Conservation (phyloP, 2,329 filamentous ascomycete species). For the Trichoderma asperellum region DNA sequence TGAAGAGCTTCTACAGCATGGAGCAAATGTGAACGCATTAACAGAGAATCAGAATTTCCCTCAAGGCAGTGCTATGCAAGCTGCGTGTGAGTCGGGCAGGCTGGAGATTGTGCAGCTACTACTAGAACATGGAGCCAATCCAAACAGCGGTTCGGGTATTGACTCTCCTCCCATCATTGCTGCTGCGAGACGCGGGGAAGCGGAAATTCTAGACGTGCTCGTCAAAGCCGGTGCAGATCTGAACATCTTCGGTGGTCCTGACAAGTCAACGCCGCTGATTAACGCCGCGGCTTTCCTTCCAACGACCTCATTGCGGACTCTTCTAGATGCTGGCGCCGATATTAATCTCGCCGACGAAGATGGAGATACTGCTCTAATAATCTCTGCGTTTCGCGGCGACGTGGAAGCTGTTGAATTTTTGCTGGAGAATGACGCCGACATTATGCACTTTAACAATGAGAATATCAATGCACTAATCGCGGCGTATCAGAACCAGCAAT, state of each 20-base stretch:
- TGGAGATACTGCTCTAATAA: background rate
- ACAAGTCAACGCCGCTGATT: conserved; percentile 35
- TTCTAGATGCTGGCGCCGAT: background rate
- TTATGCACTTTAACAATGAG: background rate
- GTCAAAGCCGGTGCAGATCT: no score
- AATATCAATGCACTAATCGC: background rate
- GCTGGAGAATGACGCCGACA: background rate
- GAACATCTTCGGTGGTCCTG: no score
- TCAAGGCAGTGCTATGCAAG: no score
- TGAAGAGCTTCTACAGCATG: no score
- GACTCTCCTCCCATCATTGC: conserved; percentile 39
- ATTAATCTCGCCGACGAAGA: background rate
- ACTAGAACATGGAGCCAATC: no score
- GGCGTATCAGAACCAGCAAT: background rate
- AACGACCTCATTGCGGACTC: conserved; percentile 36
- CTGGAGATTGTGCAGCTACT: no score
- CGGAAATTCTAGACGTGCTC: no score
- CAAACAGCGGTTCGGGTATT: no score
- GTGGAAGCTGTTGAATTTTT: background rate
- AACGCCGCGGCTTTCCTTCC: conserved; percentile 44
- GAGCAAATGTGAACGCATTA: no score
- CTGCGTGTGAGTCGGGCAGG: conserved; percentile 31
- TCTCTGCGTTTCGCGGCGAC: conserved; percentile 4
- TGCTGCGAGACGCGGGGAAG: conserved; percentile 34
- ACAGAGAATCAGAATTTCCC: no score